A percentile compares a stretch with the other conserved stretches of the same genome.
phyloP scores from a whole-genome alignment of 208 protist species.

The Herpetomonas samuelpessoai region DNA sequence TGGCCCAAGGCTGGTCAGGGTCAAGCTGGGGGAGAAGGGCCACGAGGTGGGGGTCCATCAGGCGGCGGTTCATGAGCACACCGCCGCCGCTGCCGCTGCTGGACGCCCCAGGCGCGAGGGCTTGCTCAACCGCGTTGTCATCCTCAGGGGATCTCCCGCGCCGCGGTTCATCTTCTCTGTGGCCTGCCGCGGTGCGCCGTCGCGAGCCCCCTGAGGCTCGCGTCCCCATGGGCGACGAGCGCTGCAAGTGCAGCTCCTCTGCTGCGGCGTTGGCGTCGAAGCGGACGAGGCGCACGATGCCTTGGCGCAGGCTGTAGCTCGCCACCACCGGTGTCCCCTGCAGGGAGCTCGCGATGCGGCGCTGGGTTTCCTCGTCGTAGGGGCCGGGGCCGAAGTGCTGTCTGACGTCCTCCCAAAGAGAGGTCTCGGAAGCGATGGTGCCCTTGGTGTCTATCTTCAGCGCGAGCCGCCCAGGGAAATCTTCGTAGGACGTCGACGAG shows the following conservation, averaged over 20 bases:
- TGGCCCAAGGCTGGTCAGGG: slow-evolving; percentile 66
- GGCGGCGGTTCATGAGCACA: background rate
- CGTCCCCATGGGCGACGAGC: background rate
- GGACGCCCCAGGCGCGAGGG: too few species aligned
- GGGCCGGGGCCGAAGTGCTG: slow-evolving; percentile 82
- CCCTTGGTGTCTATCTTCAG: slow-evolving; percentile 87
- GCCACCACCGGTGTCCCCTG: slow-evolving; percentile 69
- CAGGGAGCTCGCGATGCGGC: slow-evolving; percentile 62
- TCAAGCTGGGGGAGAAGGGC: slow-evolving; percentile 48
- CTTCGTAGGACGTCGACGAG: slow-evolving; percentile 4
- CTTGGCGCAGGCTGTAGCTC: slow-evolving; percentile 69
- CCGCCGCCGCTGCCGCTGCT: background rate
- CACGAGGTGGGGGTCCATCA: slow-evolving; percentile 34
- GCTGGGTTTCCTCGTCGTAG: slow-evolving; percentile 57
- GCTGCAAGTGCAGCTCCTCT: slow-evolving; percentile 2
- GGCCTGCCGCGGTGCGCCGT: background rate
- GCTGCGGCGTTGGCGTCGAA: slow-evolving; percentile 34
- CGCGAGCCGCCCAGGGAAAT: slow-evolving; percentile 32
- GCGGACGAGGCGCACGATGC: slow-evolving; percentile 52
- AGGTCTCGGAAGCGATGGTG: slow-evolving; percentile 77
- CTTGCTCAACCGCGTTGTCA: background rate
- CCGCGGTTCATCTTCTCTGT: background rate
- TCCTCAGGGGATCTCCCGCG: background rate
- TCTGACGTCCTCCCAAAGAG: slow-evolving; percentile 82
- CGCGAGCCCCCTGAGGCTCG: background rate